Conservation (phyloP, 2,329 filamentous ascomycete species). For the Coniochaeta prunicola region DNA sequence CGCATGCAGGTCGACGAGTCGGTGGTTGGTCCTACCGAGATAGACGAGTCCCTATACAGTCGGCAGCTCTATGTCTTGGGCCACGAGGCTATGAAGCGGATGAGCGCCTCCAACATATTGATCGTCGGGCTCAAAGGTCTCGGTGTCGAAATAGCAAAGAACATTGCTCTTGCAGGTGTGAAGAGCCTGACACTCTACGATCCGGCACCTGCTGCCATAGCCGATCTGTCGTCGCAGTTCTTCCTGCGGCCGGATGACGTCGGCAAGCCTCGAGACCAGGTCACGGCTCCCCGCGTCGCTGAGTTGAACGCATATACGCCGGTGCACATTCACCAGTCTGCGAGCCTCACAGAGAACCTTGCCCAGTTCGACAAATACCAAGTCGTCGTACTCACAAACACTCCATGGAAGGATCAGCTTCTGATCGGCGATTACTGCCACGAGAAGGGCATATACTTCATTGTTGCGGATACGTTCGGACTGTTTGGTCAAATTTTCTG, state of each 20-base stretch:
- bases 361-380: slow-evolving; percentile 85
- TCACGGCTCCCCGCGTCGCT: slow-evolving; percentile 81
- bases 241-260: slow-evolving; percentile 86
- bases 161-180: slow-evolving; percentile 94
- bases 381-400: slow-evolving; percentile 83
- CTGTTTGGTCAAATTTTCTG: slow-evolving; percentile 95
- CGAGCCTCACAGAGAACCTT: slow-evolving; percentile 65
- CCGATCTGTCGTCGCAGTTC: slow-evolving; percentile 94
- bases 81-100: slow-evolving; percentile 93
- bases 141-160: slow-evolving; percentile 97
- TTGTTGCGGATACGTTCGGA: slow-evolving; percentile 83
- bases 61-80: slow-evolving; percentile 66
- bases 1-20: slow-evolving; percentile 60
- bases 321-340: slow-evolving; percentile 64
- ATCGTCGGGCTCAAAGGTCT: slow-evolving; percentile 88
- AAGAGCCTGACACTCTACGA: slow-evolving; percentile 95
- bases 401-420: slow-evolving; percentile 72
- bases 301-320: slow-evolving; percentile 97
- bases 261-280: slow-evolving; percentile 81
- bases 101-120: slow-evolving; percentile 92
- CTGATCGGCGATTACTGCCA: slow-evolving; percentile 90
- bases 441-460: slow-evolving; percentile 83
- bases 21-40: slow-evolving; percentile 47
- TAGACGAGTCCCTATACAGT: slow-evolving; percentile 69
- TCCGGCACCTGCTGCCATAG: slow-evolving; percentile 72